Base-by-base conservation (phyloP, 2,329 filamentous ascomycete genomes). In the Fusarium paranaense region DNA sequence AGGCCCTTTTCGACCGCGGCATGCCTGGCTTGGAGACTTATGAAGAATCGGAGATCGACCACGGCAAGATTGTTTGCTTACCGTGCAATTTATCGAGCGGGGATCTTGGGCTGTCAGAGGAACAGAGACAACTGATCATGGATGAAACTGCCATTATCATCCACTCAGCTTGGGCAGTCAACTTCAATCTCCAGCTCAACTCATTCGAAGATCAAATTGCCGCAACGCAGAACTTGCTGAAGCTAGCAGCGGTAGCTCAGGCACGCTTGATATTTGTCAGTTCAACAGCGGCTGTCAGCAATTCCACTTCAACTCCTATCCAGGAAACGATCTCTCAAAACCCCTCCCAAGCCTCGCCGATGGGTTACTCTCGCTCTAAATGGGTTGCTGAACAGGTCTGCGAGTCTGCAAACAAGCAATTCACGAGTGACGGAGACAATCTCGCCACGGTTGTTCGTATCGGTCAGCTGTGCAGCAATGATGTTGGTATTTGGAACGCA, bases 161-260 rank as follows among this genome's bases (percentile, higher is more conserved):
- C 27, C 87, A 90, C 79, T 82, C 83, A 47, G 86, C 88, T 1
- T 89, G 88, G 88, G 81, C 86, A 0, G 88, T 90, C 25, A 90
- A 90, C 76, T 90, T 90, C 77, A 89, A 86, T 73, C 83, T 90
- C 62, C 81, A 80, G 0, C 82, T 90, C 2, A 78, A 79, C 2
- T 87, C 84, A 10, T 90, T 90, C 67, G 87, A 88, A 57, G 81
- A 87, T 69, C 83, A 86, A 67, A 83, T 90, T 22, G 79, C 76
- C 3, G 86, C 85, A 1, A 82, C 85, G 2, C 77, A 78, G 2
- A 85, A 88, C 57, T 81, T 90, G 2, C 80, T 87, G 16, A 71
- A 76, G 0, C 58, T 88, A 0, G 66, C 79, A 3, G 82, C 81
- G 14, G 47, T 66, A 1, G 16, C 70, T 1, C 47, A 68, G 1